phyloP scores from a whole-genome alignment of 1,139 yeast genomes.

The Blastobotrys indianensis region DNA sequence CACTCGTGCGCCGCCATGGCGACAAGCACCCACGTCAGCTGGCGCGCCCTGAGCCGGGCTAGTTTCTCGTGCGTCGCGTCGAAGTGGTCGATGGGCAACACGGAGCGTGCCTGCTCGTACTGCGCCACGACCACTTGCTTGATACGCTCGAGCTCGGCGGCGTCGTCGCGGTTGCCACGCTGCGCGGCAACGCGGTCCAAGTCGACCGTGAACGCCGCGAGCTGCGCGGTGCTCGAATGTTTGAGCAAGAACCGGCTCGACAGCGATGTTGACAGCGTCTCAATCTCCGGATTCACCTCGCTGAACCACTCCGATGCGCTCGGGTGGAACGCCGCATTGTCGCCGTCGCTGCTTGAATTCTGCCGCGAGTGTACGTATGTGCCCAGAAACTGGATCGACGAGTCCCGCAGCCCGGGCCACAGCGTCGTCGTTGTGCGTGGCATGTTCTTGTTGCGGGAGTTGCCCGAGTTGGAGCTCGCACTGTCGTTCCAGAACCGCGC shows the following conservation, averaged over 20 bases:
- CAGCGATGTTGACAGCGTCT: conserved; percentile 1
- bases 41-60: conserved; percentile 2
- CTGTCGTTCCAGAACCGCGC: conserved; percentile 30
- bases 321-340: conserved; percentile 6
- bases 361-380: conserved; percentile 25
- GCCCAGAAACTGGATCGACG: conserved; percentile 31
- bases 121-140: conserved; percentile 20
- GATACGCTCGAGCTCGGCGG: conserved; percentile 18
- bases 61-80: neutral
- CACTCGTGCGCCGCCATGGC: conserved; percentile 5
- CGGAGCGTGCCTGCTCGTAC: conserved; percentile 20
- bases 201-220: conserved; percentile 29
- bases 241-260: neutral
- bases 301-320: neutral
- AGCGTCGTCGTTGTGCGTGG: conserved; percentile 3
- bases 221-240: conserved; percentile 23
- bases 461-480: conserved; percentile 2
- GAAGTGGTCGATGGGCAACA: neutral
- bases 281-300: neutral
- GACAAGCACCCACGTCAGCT: conserved; percentile 8
- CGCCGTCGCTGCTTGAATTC: conserved; percentile 8
- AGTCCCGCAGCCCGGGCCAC: conserved; percentile 24
- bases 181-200: conserved; percentile 19
- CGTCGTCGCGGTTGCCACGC: conserved; percentile 1
- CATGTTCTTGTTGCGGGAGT: neutral